phyloP scores from a whole-genome alignment of 176 grass and related monocot species.

The Phragmites australis region DNA sequence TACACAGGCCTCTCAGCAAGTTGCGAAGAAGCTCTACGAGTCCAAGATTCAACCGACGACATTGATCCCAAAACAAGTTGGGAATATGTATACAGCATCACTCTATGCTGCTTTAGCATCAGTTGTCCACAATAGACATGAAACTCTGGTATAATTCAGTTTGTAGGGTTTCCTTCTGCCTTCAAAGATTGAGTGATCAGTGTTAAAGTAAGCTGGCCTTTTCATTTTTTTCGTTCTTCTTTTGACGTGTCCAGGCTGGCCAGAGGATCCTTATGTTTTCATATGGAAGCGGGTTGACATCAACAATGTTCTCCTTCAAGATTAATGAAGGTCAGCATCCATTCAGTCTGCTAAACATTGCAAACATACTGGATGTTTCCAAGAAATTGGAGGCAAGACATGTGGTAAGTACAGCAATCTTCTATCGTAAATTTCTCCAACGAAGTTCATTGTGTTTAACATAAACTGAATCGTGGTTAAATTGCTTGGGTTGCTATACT shows the following conservation, averaged over 20 bases:
- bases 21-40: conserved; percentile 80
- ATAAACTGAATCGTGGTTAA: neutral
- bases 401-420: conserved; percentile 50
- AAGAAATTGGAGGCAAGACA: conserved; percentile 72
- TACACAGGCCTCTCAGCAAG: conserved; percentile 85
- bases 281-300: conserved; percentile 90
- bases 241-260: conserved; percentile 50
- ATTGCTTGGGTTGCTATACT: neutral
- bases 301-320: conserved; percentile 94
- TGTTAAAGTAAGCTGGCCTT: neutral
- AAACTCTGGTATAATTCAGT: conserved; percentile 55
- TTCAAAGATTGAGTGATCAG: neutral
- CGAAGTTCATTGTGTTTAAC: neutral
- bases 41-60: conserved; percentile 79
- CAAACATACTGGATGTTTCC: conserved; percentile 61
- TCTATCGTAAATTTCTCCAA: neutral
- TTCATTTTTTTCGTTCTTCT: neutral
- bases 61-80: conserved; percentile 89
- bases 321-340: conserved; percentile 68
- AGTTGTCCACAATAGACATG: conserved; percentile 78
- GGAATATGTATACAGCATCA: conserved; percentile 98
- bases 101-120: conserved; percentile 93
- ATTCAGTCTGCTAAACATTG: conserved; percentile 71
- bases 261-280: conserved; percentile 97
- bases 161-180: neutral